Evolutionary conservation across 1,139 yeast genomes (phyloP).

Genomic region (Debaryomycetaceae sp.): DNA sequence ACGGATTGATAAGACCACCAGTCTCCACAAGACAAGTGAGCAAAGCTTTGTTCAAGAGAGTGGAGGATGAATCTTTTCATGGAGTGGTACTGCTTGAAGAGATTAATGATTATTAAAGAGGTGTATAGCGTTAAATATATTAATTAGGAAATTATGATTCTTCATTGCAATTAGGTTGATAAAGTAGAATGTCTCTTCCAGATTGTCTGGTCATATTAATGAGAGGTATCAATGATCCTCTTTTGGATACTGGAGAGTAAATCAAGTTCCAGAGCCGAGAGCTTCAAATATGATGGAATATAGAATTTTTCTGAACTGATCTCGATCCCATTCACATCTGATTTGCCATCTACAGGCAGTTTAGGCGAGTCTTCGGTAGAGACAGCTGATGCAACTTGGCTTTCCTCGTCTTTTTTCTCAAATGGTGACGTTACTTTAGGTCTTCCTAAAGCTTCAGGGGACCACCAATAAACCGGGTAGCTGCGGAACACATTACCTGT

Average conservation of each 20-base stretch:
- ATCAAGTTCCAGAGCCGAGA: background rate
- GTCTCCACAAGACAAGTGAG: constrained; percentile 72
- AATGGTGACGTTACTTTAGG: background rate
- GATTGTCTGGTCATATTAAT: too few relatives aligned
- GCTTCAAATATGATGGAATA: background rate
- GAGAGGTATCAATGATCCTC: too few relatives aligned
- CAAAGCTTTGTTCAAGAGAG: constrained; percentile 49
- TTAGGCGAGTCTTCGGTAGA: background rate
- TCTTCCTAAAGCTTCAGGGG: constrained; percentile 23
- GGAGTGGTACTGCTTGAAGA: constrained; percentile 64
- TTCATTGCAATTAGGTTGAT: too few relatives aligned
- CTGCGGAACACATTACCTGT: constrained; percentile 53
- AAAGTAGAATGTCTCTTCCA: too few relatives aligned
- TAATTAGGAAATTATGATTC: background rate
- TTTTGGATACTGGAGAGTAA: background rate
- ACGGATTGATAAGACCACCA: constrained; percentile 56
- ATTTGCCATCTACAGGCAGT: background rate
- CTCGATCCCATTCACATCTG: background rate
- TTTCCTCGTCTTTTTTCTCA: constrained; percentile 1
- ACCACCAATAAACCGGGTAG: constrained; percentile 69
- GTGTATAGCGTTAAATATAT: background rate
- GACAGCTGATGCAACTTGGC: background rate
- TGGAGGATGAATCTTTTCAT: constrained; percentile 45
- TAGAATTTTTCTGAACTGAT: background rate
- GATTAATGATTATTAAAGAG: constrained; percentile 17